Conservation (phyloP, 1,284 basidiomycete genomes). For the Cutaneotrichosporon mucoides region DNA sequence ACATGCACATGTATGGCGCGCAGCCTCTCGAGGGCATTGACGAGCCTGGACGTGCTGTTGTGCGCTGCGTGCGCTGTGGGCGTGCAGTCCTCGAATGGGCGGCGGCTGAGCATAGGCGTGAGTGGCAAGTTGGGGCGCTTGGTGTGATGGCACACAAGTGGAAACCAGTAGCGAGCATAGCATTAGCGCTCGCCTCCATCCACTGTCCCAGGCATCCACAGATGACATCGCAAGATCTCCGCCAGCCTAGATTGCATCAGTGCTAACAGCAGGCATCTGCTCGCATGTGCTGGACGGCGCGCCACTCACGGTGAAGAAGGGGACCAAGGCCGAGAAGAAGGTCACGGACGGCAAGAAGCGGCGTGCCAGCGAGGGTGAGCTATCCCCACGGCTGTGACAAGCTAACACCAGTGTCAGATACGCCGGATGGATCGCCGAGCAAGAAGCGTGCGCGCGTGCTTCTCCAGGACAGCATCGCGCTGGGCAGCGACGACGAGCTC, state of each 20-base stretch:
- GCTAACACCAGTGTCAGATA: conserved; percentile 8
- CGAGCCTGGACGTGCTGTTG: conserved; percentile 62
- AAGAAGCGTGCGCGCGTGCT: conserved; percentile 39
- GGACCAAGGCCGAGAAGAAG: conserved; percentile 53
- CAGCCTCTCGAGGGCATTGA: conserved; percentile 57
- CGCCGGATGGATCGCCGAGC: conserved; percentile 16
- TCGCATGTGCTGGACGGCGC: conserved; percentile 56
- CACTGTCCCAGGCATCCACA: not conserved
- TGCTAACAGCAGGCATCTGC: conserved; percentile 56
- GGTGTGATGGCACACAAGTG: not conserved
- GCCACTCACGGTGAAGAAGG: conserved; percentile 52
- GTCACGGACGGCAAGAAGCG: conserved; percentile 24
- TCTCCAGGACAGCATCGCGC: conserved; percentile 47
- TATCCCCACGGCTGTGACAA: not conserved
- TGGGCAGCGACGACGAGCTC: conserved; percentile 22
- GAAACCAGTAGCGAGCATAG: too few relatives aligned
- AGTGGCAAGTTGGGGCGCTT: conserved; percentile 26
- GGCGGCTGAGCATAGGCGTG: conserved; percentile 70
- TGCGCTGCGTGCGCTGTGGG: conserved; percentile 70
- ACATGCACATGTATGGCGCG: conserved; percentile 81
- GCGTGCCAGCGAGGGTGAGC: conserved; percentile 40
- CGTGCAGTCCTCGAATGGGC: conserved; percentile 72
- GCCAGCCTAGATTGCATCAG: not conserved
- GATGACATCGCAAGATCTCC: not conserved
- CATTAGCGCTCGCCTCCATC: not conserved